Evolutionary conservation across 352 stramenopile species (phyloP).

Genomic region (Pythium folliculosum): DNA sequence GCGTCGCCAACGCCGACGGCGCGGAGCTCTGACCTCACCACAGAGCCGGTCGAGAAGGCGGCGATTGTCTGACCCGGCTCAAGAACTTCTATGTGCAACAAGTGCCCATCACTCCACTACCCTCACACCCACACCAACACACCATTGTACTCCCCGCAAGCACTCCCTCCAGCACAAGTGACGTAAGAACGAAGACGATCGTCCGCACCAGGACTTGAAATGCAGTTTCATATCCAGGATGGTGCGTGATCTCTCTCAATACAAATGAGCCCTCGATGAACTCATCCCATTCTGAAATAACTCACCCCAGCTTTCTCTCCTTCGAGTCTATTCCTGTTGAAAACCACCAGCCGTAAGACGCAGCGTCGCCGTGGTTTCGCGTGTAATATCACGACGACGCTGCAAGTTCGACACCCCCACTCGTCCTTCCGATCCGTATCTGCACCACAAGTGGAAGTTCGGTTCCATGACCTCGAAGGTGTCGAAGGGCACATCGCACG

Average conservation of each 20-base stretch:
- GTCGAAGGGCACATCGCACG: neutral
- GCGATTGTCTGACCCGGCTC: neutral
- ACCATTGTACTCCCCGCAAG: neutral
- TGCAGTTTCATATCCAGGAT: neutral
- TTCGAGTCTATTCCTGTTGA: too few relatives aligned
- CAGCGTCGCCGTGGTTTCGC: too few relatives aligned
- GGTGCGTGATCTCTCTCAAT: neutral
- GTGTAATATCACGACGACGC: too few relatives aligned
- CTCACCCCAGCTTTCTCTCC: too few relatives aligned
- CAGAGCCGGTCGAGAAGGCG: neutral
- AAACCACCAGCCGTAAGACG: too few relatives aligned
- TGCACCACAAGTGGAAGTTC: too few relatives aligned
- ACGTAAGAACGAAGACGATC: neutral
- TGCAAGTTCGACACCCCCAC: too few relatives aligned
- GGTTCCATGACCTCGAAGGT: neutral
- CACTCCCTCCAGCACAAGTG: neutral
- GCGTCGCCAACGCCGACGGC: neutral
- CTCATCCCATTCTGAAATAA: too few relatives aligned
- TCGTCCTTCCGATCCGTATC: too few relatives aligned
- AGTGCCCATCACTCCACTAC: neutral
- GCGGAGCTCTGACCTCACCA: neutral
- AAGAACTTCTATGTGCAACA: neutral
- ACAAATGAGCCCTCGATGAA: neutral
- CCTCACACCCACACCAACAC: neutral
- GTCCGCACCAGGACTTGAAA: neutral